Evolutionary conservation across 176 grass and related monocot species (phyloP), one percentile per base, ranked within the genome.

Genomic region (Avena sativa): DNA sequence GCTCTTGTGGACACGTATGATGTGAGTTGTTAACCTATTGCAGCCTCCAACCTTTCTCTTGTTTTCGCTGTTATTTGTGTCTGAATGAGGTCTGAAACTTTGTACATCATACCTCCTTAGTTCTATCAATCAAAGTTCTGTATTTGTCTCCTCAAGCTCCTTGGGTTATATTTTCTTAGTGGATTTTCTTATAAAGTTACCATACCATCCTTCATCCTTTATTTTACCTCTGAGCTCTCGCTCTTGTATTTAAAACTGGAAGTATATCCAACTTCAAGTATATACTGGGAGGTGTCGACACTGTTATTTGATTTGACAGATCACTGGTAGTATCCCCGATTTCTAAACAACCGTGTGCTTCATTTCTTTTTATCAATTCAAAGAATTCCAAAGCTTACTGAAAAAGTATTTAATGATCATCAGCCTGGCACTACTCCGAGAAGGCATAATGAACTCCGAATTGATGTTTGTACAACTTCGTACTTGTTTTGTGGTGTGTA

Each of bases 1-100:
- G 92, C 97, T 40, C 94, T 99, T 59, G 92, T 99, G 84, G 97
- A 99, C 83, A 99, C 94, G 61, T 99, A 99, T 79, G 97, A 99
- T 59, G 94, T 99, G 80, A 99, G 97, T 94, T 87, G 56, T 83
- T 79, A 73, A 44, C 62, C 80, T 87, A 28, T 87, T 79, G 9
- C 9, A 60, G 43, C 76, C 75, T 85, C 17, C 5, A 52, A n/a
- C 8, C 25, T 55, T 86, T 32, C 69, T 61, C 30, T 68, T 76
- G 38, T 49, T 83, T 83, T 71, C 58, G 32, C 19, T 80, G 6
- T 32, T 79, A 63, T 53, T 81, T 44, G 82, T 89, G 49, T 65
- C 43, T 87, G 60, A 83, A 63, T 65, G 65, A 74, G 53, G 53
- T 63, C 36, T 52, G 26, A 34, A 60, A 76, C 83, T 62, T 89